Evolutionary conservation across 1,139 yeast species (phyloP).

Genomic region (Saccharomyces hybrid): DNA sequence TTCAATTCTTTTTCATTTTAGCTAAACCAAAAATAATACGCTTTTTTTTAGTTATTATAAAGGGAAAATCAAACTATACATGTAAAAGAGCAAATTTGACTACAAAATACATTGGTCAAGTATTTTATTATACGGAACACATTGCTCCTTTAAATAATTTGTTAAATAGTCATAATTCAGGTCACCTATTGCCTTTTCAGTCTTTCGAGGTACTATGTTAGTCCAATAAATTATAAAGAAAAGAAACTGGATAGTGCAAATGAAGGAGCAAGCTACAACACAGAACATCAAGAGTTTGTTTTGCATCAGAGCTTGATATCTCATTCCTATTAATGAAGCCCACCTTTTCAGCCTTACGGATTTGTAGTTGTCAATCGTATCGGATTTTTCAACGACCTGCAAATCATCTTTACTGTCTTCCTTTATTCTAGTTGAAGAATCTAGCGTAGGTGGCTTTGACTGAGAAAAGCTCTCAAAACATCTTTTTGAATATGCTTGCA

Average conservation of each 20-base stretch:
- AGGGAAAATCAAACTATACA: neutral
- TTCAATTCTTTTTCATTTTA: neutral
- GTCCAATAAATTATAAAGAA: slow-evolving; percentile 1
- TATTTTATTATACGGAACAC: neutral
- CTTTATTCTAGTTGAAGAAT: neutral
- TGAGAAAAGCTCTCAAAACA: neutral
- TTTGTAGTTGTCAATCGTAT: neutral
- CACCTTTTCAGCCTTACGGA: neutral
- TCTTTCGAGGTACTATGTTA: neutral
- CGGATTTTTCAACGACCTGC: neutral
- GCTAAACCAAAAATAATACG: neutral
- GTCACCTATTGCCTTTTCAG: neutral
- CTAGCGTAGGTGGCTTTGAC: neutral
- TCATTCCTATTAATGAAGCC: neutral
- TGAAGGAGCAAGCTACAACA: neutral
- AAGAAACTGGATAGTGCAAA: neutral
- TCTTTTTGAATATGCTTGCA: neutral
- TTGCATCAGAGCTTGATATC: neutral
- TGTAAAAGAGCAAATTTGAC: neutral
- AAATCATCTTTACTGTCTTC: neutral
- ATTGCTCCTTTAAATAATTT: neutral
- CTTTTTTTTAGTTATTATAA: neutral
- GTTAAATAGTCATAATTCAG: neutral
- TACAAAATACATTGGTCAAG: neutral
- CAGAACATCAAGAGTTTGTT: neutral